A percentile compares a stretch with the other conserved stretches of the same genome.
phyloP scores from a whole-genome alignment of 371 early-diverging fungal genomes.

The Conidiobolus incongruus region DNA sequence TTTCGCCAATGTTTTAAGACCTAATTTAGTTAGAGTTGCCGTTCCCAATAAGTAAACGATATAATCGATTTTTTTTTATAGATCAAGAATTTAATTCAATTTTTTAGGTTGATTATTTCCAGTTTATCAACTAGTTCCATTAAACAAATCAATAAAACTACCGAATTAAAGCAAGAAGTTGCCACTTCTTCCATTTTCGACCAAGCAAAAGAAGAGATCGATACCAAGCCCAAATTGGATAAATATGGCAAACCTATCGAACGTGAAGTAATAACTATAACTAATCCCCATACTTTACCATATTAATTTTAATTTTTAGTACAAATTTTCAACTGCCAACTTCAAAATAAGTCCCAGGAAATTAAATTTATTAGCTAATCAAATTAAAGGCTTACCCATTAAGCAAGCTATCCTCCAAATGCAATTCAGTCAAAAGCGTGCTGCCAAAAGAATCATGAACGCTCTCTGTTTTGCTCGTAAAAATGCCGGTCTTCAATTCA shows the following conservation, averaged over 20 bases:
- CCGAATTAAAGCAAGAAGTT: too few species aligned
- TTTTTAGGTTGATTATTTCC: too few species aligned
- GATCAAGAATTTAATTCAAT: too few species aligned
- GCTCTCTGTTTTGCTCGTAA: slow-evolving; percentile 47
- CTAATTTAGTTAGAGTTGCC: too few species aligned
- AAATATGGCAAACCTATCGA: not conserved
- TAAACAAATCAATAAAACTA: too few species aligned
- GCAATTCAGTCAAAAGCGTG: slow-evolving; percentile 59
- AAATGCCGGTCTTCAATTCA: slow-evolving; percentile 40
- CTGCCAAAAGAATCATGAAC: slow-evolving; percentile 41
- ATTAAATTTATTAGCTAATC: slow-evolving; percentile 62
- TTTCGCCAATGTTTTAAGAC: too few species aligned
- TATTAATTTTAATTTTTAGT: slow-evolving; percentile 13
- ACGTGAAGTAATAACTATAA: not conserved
- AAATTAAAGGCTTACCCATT: slow-evolving; percentile 51
- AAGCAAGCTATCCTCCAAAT: slow-evolving; percentile 70
- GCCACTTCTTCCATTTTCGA: not conserved
- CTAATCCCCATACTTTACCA: not conserved
- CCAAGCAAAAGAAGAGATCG: not conserved
- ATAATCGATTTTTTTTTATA: too few species aligned
- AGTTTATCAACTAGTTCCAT: too few species aligned
- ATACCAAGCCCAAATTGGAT: not conserved
- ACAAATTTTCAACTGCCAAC: slow-evolving; percentile 37
- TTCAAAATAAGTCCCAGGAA: slow-evolving; percentile 60
- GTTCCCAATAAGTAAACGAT: too few species aligned